Base-by-base conservation (phyloP, 495 filamentous ascomycete species). In the Rostrohypoxylon terebratum region DNA sequence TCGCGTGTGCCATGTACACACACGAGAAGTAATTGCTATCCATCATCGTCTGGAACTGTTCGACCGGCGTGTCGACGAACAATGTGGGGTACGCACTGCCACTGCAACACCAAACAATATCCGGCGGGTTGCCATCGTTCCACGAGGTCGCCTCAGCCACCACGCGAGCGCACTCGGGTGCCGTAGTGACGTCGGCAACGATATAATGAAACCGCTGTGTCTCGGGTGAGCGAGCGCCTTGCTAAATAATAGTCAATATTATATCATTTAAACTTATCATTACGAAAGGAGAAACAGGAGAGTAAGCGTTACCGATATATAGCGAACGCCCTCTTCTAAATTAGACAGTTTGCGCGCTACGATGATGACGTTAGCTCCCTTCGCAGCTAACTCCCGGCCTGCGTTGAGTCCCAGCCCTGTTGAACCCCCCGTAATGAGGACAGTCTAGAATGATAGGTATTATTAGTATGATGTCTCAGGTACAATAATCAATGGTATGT, bases 91-190 rank as follows among this genome's bases (percentile, higher is more conserved):
- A 78, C 16, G 91, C 85, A 59, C 86, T 84, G 53, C 93, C 93
- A 23, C 91, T 90, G 74, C 90, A 93, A 71, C 91, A 92, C 93
- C 93, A 97, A 31, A 96, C 90, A 58, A 94, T 84, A 66, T 96
- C 93, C 0, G 93, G 94, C 4, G 88, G 83, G 25, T 77, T 71
- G 54, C 86, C 87, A 61, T 87, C 79, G 76, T 96, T 96, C 94
- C 93, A 97, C 4, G 82, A 73, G 3, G 83, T 90, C 18, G 88
- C 85, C 78, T 94, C 90, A 1, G 81, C 77, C 25, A 96, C 78
- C 2, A 94, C 81, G 40, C 88, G 86, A n/a, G 81, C 81, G 69
- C 88, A 88, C 68, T 91, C 91, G 5, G 82, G 74, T 23, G 88
- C 72, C 44, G 82, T 80, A 20, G 87, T 90, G n/a, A 58, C 21